Base-by-base conservation (phyloP, 1,284 basidiomycete species). In the Papiliotrema flavescens region DNA sequence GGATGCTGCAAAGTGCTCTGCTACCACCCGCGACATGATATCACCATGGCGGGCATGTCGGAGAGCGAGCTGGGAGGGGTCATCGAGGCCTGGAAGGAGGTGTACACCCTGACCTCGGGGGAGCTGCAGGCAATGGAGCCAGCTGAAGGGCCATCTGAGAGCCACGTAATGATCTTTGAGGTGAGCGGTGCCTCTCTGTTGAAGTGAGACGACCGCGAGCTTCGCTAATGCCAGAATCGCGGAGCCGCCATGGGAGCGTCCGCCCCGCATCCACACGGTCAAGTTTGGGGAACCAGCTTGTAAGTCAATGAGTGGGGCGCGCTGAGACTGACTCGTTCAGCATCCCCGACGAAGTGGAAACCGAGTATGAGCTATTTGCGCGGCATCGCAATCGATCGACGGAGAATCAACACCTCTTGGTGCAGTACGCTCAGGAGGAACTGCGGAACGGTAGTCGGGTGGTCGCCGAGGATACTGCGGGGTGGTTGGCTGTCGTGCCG, bases 231-330 rank as follows among this genome's bases (percentile, higher is more conserved):
- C 20, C 60, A 96, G 87, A 97, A 96, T 78, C 95, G 95, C 75
- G 94, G 93, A 6, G 78, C 86, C 2, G 92, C 93, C 78, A 96
- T 97, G 94, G 94, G 94, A 8, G 95, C 91, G 69, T 92, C 89
- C 11, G 97, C 96, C 67, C 91, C 93, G 20, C 94, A 97, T 69
- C 92, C 94, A 0, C 94, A 97, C 72, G 90, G 92, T 14, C 94
- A 97, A 76, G 84, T 88, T 15, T 95, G 92, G 90, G 88, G 87
- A 1, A 76, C 89, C 4, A 89, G 87, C 2, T 81, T 81, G 45
- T 47, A 22, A 28, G 42, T 44, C 7, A 24, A 13, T 11, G 11
- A 19, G 19, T 11, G 24, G 19, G 11, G 6, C 11, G 24, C 8
- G 20, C 43, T 45, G 43, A 45, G 11, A 26, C 11, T 24, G 28